phyloP scores from a whole-genome alignment of 176 grass and related monocot genomes.

The Bolboschoenus planiculmis region DNA sequence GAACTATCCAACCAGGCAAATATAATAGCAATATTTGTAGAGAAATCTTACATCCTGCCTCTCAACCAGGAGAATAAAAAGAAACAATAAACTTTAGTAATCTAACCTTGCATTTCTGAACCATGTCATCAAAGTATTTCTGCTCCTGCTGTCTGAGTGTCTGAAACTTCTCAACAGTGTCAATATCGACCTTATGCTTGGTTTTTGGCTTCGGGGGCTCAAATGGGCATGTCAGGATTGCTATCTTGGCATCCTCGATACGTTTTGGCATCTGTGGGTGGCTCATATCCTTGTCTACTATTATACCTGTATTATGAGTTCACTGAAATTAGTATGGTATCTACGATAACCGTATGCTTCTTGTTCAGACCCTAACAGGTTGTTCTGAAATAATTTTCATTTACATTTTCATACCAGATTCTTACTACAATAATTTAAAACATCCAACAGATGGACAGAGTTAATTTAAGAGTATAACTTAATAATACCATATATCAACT shows the following conservation, averaged over 20 bases:
- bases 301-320: constrained; percentile 29
- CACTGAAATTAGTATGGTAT: background rate
- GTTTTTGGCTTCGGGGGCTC: constrained; percentile 99
- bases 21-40: background rate
- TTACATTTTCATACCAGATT: background rate
- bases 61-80: background rate
- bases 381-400: background rate
- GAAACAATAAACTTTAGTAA: background rate
- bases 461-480: background rate
- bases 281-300: constrained; percentile 99
- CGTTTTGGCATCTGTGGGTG: constrained; percentile 98
- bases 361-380: background rate
- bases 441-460: background rate
- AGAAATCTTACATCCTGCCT: background rate
- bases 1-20: background rate
- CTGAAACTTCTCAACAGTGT: constrained; percentile 94
- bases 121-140: constrained; percentile 98
- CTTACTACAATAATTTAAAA: background rate
- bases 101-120: constrained; percentile 96
- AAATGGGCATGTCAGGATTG: constrained; percentile 93
- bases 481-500: constrained; percentile 57
- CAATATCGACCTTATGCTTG: constrained; percentile 99
- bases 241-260: constrained; percentile 91
- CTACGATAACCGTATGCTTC: background rate
- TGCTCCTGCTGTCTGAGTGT: constrained; percentile 60